Percentiles rank a stretch among this genome's conserved stretches.
phyloP scores from a whole-genome alignment of 352 stramenopile species.

The Phytophthora citricola region DNA sequence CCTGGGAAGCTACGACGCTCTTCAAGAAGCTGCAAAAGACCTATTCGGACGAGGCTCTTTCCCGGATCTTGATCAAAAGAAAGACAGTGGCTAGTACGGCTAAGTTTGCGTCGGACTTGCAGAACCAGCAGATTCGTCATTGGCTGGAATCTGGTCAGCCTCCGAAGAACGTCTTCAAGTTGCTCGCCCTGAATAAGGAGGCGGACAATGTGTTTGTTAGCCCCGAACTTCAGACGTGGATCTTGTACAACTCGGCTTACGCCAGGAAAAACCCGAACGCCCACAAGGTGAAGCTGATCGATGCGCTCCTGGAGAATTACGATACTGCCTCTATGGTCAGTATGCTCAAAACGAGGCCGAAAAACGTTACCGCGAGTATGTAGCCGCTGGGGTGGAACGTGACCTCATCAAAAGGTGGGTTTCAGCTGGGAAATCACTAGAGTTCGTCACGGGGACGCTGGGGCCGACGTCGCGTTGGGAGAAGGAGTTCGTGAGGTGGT shows the following conservation, averaged over 20 bases:
- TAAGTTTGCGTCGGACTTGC: neutral
- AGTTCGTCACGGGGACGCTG: no score
- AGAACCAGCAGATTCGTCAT: neutral
- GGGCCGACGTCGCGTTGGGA: no score
- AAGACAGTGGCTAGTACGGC: neutral
- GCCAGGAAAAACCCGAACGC: neutral
- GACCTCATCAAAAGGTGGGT: no score
- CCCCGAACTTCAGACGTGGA: constrained; percentile 8
- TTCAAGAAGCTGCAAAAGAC: neutral
- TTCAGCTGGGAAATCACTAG: no score
- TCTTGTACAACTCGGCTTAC: neutral
- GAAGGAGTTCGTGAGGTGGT: no score
- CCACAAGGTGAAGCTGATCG: neutral
- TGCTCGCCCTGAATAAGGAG: constrained; percentile 1
- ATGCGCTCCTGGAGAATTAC: constrained; percentile 2
- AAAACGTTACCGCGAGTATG: no score
- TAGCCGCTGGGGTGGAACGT: no score
- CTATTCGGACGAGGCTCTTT: neutral
- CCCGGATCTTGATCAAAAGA: neutral
- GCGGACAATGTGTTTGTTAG: constrained; percentile 5
- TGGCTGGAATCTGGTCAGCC: neutral
- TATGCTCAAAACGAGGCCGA: neutral
- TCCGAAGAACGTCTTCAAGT: neutral
- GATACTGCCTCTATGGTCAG: neutral
- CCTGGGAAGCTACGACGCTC: no score